phyloP scores from a whole-genome alignment of 1,284 basidiomycete genomes.

The Cryptococcus maquisensis region DNA sequence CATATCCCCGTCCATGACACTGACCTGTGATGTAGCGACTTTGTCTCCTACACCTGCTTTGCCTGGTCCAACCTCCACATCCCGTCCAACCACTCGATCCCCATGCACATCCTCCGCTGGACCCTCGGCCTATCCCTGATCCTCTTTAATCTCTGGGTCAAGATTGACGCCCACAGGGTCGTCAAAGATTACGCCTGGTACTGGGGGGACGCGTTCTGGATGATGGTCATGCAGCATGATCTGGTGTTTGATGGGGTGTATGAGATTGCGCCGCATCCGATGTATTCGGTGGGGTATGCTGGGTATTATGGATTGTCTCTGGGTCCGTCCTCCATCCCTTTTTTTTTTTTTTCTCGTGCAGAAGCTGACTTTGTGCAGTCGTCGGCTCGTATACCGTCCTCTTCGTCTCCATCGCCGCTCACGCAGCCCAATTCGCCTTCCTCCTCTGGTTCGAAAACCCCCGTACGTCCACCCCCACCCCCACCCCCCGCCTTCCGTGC shows the following conservation, averaged over 20 bases:
- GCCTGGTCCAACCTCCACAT: conserved; percentile 85
- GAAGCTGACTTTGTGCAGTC: conserved; percentile 26
- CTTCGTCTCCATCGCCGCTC: conserved; percentile 86
- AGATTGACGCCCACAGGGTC: conserved; percentile 93
- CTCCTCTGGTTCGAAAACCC: conserved; percentile 96
- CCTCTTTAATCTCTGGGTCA: conserved; percentile 96
- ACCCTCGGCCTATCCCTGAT: conserved; percentile 77
- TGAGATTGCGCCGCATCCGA: conserved; percentile 59
- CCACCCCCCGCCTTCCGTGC: background rate
- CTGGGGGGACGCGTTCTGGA: conserved; percentile 97
- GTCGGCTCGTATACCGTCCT: conserved; percentile 75
- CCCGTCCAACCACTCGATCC: conserved; percentile 67
- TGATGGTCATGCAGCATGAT: conserved; percentile 56
- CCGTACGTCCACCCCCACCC: conserved; percentile 56
- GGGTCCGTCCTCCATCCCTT: conserved; percentile 52
- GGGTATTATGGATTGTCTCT: conserved; percentile 90
- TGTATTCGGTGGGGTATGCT: conserved; percentile 75
- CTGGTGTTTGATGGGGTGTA: conserved; percentile 98
- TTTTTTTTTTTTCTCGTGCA: background rate
- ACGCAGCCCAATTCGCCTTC: conserved; percentile 94
- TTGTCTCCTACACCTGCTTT: conserved; percentile 91
- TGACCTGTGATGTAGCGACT: conserved; percentile 65
- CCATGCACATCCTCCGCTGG: conserved; percentile 83
- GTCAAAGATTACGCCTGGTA: conserved; percentile 87
- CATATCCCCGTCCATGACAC: background rate